Evolutionary conservation across 306 rosid genomes (phyloP), one percentile per base, ranked within the genome.

Genomic region (Amphicarpaea edgeworthii): DNA sequence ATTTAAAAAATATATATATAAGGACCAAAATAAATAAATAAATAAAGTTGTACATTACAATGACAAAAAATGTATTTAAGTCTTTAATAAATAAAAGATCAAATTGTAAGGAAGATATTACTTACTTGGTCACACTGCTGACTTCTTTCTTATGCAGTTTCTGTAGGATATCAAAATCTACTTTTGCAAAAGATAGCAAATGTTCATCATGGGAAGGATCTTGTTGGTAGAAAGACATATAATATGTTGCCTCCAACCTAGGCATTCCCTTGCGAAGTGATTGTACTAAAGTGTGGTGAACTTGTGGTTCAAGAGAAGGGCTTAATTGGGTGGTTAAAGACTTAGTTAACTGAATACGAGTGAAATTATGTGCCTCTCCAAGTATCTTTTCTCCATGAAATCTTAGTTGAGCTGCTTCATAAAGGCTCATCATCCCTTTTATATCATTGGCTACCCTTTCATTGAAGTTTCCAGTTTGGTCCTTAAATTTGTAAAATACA

Each of bases 131-230:
- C 16, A 86, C 32, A 3, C 74, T 42, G 0, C 57, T 65, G 7
- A 85, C 30, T 72, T 90, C 93, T 49, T 85, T 34, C 12, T 70
- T 79, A 55, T 88, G 90, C 0, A 81, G 16, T 19, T 73, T 74
- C 4, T 90, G 92, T 0, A 90, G 37, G 5, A 72, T 10, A 53
- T 85, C 88, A 76, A 86, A 90, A 55, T 90, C 88, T 7, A 83
- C 3, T 54, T 77, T 89, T 4, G 87, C 88, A 37, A 89, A 71
- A 1, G 53, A 68, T 10, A 87, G 49, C 19, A 89, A 64, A 67
- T 11, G 40, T 37, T 67, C 21, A 26, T 72, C 72, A 11, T 83
- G 85, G 0, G 86, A 81, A 16, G 87, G 74, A 8, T 84, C 57
- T 41, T 86, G 41, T 3, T 84, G 79, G 60, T 90, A 90, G 12